Evolutionary conservation across 2,329 filamentous ascomycete species (phyloP).

Genomic region (Aspergillus glaucus): DNA sequence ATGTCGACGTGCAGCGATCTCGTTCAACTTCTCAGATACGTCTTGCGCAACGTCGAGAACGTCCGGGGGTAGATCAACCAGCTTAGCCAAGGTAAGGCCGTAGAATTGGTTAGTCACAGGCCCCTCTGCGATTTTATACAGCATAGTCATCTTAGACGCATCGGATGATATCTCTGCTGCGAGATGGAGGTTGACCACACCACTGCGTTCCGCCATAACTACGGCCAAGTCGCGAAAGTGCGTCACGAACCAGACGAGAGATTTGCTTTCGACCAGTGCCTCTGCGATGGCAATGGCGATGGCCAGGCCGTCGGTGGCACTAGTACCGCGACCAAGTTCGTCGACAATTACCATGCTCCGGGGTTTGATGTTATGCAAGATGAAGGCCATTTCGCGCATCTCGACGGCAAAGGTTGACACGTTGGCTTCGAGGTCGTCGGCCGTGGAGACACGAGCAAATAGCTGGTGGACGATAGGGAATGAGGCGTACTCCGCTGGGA

Average conservation of each 20-base stretch:
- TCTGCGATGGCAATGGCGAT: slow-evolving; percentile 89
- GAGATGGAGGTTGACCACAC: slow-evolving; percentile 78
- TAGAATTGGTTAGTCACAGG: slow-evolving; percentile 68
- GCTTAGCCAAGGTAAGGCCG: slow-evolving; percentile 71
- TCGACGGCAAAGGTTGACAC: slow-evolving; percentile 90
- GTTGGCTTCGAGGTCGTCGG: slow-evolving; percentile 84
- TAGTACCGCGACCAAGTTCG: slow-evolving; percentile 86
- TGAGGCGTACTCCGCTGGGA: slow-evolving; percentile 76
- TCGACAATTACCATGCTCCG: slow-evolving; percentile 79
- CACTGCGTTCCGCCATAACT: slow-evolving; percentile 66
- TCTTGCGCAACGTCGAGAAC: slow-evolving; percentile 63
- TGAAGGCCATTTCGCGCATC: slow-evolving; percentile 94
- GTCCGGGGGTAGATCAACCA: slow-evolving; percentile 62
- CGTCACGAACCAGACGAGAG: slow-evolving; percentile 86
- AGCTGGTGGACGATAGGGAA: slow-evolving; percentile 76
- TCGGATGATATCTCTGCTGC: slow-evolving; percentile 49
- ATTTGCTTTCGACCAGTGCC: slow-evolving; percentile 70
- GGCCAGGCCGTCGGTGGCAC: slow-evolving; percentile 77
- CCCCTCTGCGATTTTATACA: slow-evolving; percentile 75
- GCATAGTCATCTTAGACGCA: slow-evolving; percentile 68
- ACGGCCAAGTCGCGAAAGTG: slow-evolving; percentile 80
- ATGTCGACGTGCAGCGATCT: slow-evolving; percentile 52
- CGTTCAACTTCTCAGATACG: slow-evolving; percentile 58
- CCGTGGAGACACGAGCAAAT: slow-evolving; percentile 79
- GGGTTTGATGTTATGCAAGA: slow-evolving; percentile 72